Evolutionary conservation across 2,329 filamentous ascomycete genomes (phyloP), one percentile per base, ranked within the genome.

Genomic region (Periglandula ipomoeae): DNA sequence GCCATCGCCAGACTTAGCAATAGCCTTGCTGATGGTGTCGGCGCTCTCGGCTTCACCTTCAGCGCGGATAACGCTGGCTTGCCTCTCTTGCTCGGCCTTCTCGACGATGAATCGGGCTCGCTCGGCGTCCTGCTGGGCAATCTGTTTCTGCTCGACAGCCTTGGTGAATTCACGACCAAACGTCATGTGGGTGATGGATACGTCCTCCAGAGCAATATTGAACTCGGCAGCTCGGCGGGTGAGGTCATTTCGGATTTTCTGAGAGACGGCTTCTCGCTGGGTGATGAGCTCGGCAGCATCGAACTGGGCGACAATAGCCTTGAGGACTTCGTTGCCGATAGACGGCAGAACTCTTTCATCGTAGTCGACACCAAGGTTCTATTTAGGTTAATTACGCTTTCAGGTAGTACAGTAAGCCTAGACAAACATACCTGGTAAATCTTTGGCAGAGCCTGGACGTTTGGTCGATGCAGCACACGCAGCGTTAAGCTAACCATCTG

Each of bases 401-500:
- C n/a, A n/a, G n/a, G n/a, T n/a, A n/a, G n/a, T 41, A 40, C 20
- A 11, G 23, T 40, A 20, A 23, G 9, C 38, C 22, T 15, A 9
- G 38, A 9, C 38, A 15, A 23, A 40, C 58, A 51, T 71, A 96
- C 91, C 82, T 97, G 93, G 77, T 98, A 98, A 63, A 98, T 98
- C 75, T 91, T 95, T 52, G 93, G 94, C 64, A 98, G 75, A 61
- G 84, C 81, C 75, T 88, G 82, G 61, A 98, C 91, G 50, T 95
- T 91, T 5, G 94, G 93, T 59, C 94, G 80, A 73, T 97, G 91
- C 68, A 98, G 72, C 56, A 98, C 93, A 70, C 93, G 81, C 66
- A 98, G 78, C 47, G 93, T 98, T 77, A 98, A 79, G 78, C 89
- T 96, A 63, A 98, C 93, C 93, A 98, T 98, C 76, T 98, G 93